phyloP scores from a whole-genome alignment of 345 rosid species.

The Eucalyptus marginata region DNA sequence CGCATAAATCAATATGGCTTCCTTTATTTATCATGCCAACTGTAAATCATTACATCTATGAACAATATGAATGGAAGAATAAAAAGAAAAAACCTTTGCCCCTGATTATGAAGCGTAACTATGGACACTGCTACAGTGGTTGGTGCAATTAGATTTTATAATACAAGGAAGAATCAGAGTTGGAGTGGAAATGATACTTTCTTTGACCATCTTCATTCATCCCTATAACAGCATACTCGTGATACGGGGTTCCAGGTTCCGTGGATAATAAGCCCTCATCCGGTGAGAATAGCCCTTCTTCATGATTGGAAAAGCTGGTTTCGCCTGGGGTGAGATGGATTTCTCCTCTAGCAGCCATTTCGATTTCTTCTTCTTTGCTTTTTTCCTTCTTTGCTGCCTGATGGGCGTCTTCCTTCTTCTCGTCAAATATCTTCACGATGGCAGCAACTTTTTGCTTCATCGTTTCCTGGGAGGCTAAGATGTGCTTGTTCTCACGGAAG shows the following conservation, averaged over 20 bases:
- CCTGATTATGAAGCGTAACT: background rate
- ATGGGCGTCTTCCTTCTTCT: background rate
- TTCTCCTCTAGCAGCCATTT: background rate
- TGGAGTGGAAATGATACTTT: background rate
- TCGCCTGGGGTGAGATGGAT: background rate
- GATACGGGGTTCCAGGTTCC: background rate
- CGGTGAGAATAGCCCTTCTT: background rate
- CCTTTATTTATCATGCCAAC: background rate
- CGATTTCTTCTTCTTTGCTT: background rate
- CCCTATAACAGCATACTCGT: background rate
- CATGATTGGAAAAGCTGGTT: background rate
- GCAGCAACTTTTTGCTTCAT: background rate
- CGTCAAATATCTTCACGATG: background rate
- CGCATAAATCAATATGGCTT: background rate
- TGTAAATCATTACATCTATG: background rate
- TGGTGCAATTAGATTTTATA: background rate
- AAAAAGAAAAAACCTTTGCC: background rate
- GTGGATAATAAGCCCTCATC: background rate
- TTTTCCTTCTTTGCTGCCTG: background rate
- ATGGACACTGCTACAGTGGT: background rate
- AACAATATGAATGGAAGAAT: background rate
- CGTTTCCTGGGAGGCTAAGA: background rate
- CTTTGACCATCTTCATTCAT: background rate
- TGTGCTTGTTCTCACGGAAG: background rate
- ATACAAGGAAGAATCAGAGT: background rate